A percentile compares a stretch with the other conserved stretches of the same genome.
Conservation (phyloP, 768 basidiomycete genomes). For the Lentinula lateritia region DNA sequence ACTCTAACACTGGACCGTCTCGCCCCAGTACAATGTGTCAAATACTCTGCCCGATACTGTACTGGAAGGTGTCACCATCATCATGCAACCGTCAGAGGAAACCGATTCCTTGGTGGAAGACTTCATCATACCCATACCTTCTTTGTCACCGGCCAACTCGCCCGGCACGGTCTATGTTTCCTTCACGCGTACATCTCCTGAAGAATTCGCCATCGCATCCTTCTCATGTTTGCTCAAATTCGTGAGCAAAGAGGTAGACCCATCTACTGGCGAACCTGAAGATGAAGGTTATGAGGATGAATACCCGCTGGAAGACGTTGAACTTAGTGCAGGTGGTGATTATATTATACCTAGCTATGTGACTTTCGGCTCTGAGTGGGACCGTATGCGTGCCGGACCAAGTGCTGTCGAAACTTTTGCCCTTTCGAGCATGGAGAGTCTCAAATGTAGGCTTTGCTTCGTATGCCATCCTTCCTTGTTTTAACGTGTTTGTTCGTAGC, state of each 20-base stretch:
- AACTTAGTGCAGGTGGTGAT: conserved; percentile 87
- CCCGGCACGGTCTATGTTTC: conserved; percentile 91
- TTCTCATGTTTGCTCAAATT: conserved; percentile 93
- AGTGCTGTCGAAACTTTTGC: conserved; percentile 90
- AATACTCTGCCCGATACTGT: conserved; percentile 96
- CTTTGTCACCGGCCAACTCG: conserved; percentile 62
- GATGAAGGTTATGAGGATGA: conserved; percentile 99
- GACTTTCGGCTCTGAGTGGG: conserved; percentile 94
- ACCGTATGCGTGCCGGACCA: conserved; percentile 73
- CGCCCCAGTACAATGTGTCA: conserved; percentile 84
- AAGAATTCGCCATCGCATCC: conserved; percentile 72
- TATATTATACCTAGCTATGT: conserved; percentile 95
- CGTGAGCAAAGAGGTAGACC: conserved; percentile 95
- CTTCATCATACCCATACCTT: conserved; percentile 84
- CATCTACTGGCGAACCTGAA: conserved; percentile 90
- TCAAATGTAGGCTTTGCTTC: conserved; percentile 66
- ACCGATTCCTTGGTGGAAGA: conserved; percentile 82
- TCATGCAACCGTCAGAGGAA: conserved; percentile 79
- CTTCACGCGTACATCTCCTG: conserved; percentile 79
- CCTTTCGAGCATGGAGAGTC: conserved; percentile 84
- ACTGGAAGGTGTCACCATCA: conserved; percentile 87
- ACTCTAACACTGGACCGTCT: neutral
- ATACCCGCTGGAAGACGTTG: conserved; percentile 95
- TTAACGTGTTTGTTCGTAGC: conserved; percentile 40
- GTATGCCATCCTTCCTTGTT: neutral